Evolutionary conservation across 1,284 basidiomycete genomes (phyloP).

Genomic region (Ceratobasidium sp.): DNA sequence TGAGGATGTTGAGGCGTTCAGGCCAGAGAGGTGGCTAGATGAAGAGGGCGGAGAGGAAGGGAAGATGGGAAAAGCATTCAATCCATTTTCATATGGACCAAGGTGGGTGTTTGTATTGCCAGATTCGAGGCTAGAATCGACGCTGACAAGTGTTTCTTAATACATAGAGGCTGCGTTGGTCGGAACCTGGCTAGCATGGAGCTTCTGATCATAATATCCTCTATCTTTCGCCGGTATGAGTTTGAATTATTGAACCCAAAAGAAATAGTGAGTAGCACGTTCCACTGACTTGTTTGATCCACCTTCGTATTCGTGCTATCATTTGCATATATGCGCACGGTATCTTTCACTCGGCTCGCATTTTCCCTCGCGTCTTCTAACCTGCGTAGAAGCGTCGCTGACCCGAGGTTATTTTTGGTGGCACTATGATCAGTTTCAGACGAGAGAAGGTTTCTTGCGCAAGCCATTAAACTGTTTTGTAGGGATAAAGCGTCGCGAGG

Average conservation of each 20-base stretch:
- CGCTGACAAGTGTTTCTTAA: too few relatives aligned
- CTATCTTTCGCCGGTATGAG: constrained; percentile 76
- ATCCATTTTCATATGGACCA: constrained; percentile 57
- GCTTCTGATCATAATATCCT: constrained; percentile 75
- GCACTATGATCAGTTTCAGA: constrained; percentile 64
- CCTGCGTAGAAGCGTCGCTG: too few relatives aligned
- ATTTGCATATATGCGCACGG: neutral
- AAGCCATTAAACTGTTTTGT: constrained; percentile 75
- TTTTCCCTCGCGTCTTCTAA: too few relatives aligned
- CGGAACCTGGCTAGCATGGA: constrained; percentile 81
- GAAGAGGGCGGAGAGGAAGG: constrained; percentile 62
- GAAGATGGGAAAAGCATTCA: constrained; percentile 74
- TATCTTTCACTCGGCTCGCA: constrained; percentile 37
- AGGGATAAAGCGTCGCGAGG: constrained; percentile 63
- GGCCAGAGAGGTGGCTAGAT: constrained; percentile 67
- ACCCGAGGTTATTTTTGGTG: too few relatives aligned
- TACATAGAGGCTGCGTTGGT: constrained; percentile 69
- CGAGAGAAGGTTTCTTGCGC: constrained; percentile 80
- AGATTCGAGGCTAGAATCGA: neutral
- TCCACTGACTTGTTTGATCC: too few relatives aligned
- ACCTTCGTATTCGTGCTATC: too few relatives aligned
- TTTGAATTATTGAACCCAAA: constrained; percentile 70
- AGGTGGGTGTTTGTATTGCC: constrained; percentile 50
- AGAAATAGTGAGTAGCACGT: constrained; percentile 67
- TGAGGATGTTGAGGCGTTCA: constrained; percentile 71